phyloP scores from a whole-genome alignment of 345 rosid species.

The Toxicodendron radicans region DNA sequence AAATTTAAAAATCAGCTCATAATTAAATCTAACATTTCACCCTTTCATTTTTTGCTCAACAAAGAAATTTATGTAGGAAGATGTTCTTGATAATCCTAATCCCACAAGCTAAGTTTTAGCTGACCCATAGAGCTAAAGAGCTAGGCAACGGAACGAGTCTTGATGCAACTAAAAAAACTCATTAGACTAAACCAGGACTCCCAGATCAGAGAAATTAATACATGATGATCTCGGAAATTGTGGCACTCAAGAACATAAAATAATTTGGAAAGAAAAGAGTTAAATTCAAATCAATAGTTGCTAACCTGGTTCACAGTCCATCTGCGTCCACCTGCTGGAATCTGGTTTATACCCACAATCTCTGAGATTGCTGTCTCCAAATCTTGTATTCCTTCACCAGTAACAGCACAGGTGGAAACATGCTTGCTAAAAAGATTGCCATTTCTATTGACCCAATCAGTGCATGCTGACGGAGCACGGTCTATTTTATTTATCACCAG shows the following conservation, averaged over 20 bases:
- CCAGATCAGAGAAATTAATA: background rate
- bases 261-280: background rate
- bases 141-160: no score
- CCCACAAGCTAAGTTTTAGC: no score
- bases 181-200: background rate
- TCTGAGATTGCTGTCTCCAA: conserved; percentile 64
- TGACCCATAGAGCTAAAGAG: background rate
- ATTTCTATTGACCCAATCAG: conserved; percentile 39
- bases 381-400: conserved; percentile 75
- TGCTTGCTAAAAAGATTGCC: conserved; percentile 40
- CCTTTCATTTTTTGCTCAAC: background rate
- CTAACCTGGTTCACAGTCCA: conserved; percentile 88
- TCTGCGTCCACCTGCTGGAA: conserved; percentile 66
- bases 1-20: background rate
- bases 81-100: background rate
- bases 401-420: conserved; percentile 77
- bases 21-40: background rate
- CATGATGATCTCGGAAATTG: background rate
- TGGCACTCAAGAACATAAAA: background rate
- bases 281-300: background rate
- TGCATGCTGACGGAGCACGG: conserved; percentile 36
- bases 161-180: background rate
- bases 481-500: conserved; percentile 89
- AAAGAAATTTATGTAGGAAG: background rate
- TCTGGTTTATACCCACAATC: conserved; percentile 65